Percentiles rank a stretch among this genome's conserved stretches.
phyloP scores from a whole-genome alignment of 805 yeast genomes.

The Starmerella potacharoeniae region DNA sequence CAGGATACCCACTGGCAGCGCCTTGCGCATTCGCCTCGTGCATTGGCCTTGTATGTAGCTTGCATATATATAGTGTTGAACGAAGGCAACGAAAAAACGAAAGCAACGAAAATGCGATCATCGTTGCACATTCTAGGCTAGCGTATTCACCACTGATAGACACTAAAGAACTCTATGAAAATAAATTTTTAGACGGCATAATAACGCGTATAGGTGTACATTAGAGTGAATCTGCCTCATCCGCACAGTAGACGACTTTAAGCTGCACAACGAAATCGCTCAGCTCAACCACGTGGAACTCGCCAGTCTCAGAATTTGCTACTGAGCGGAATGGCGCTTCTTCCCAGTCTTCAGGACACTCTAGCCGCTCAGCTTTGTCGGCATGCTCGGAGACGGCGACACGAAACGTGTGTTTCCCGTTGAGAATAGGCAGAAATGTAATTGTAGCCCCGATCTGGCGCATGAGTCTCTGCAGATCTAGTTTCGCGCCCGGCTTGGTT shows the following conservation, averaged over 20 bases:
- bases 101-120: too few species aligned
- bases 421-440: conserved; percentile 68
- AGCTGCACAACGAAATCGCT: not conserved
- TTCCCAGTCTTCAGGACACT: conserved; percentile 73
- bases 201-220: not conserved
- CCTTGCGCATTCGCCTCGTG: not conserved
- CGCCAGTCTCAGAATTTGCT: conserved; percentile 53
- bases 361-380: conserved; percentile 30
- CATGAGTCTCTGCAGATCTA: conserved; percentile 72
- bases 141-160: too few species aligned
- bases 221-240: not conserved
- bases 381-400: conserved; percentile 67
- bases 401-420: conserved; percentile 61
- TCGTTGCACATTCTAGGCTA: too few species aligned
- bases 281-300: conserved; percentile 30
- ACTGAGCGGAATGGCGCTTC: conserved; percentile 57
- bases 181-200: too few species aligned
- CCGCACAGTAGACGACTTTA: not conserved
- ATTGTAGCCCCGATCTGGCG: conserved; percentile 84
- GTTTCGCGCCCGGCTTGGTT: conserved; percentile 35
- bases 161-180: too few species aligned
- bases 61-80: too few species aligned
- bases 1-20: not conserved
- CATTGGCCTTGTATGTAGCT: too few species aligned
- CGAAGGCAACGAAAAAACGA: too few species aligned